phyloP scores from a whole-genome alignment of 2,329 filamentous ascomycete species.

The Ophiosphaerella herpotricha region DNA sequence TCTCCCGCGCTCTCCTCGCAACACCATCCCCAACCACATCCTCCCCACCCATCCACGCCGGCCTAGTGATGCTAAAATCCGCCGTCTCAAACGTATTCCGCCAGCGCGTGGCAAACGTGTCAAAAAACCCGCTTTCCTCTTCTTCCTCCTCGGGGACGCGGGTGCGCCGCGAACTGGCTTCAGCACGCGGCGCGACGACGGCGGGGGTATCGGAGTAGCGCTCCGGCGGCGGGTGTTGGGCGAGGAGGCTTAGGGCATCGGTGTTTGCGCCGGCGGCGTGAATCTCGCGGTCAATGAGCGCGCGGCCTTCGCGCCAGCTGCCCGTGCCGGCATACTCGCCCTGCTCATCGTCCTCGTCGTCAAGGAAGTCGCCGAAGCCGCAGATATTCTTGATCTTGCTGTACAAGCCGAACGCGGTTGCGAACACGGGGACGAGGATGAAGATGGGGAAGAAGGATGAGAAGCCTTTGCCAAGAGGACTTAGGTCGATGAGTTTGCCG shows the following conservation, averaged over 20 bases:
- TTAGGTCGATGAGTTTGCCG: conserved; percentile 80
- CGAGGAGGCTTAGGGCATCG: conserved; percentile 35
- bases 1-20: conserved; percentile 1
- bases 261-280: conserved; percentile 46
- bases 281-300: conserved; percentile 84
- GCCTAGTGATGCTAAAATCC: conserved; percentile 58
- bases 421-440: conserved; percentile 81
- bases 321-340: conserved; percentile 72
- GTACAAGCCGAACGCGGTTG: conserved; percentile 88
- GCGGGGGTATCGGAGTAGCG: conserved; percentile 30
- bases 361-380: conserved; percentile 79
- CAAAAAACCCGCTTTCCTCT: conserved; percentile 81
- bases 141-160: conserved; percentile 57
- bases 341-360: conserved; percentile 70
- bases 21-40: conserved; percentile 25
- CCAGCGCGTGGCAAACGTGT: conserved; percentile 80
- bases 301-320: conserved; percentile 88
- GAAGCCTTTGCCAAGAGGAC: conserved; percentile 80
- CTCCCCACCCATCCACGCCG: conserved; percentile 77
- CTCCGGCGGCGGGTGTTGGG: conserved; percentile 28
- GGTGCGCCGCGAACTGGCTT: conserved; percentile 10
- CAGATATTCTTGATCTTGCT: conserved; percentile 75
- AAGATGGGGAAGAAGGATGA: conserved; percentile 88
- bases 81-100: conserved; percentile 89
- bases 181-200: conserved; percentile 7